Evolutionary conservation across 2,329 filamentous ascomycete genomes (phyloP), one percentile per base, ranked within the genome.

Genomic region (Colletotrichum somersetense): DNA sequence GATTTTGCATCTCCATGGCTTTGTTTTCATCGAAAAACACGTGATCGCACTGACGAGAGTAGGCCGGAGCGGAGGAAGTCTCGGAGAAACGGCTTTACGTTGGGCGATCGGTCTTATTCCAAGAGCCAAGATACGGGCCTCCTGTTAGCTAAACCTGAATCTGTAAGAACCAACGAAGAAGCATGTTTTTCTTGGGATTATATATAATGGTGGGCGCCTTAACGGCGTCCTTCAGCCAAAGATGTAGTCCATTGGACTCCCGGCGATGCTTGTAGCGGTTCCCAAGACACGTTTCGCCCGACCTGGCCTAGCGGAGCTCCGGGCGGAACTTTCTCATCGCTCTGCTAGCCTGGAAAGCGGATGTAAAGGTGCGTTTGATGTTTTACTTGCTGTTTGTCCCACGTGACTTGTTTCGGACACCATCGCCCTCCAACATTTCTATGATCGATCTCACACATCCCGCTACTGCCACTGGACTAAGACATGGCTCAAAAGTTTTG

Each of bases 31-130:
- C 1, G 26, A 23, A 6, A 26, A 35, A 23, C 59, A 62, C 52
- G 59, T 52, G 33, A 52, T 52, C 0, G 12, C 11, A 14, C 12
- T 30, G n/a, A 40, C 14, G n/a, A 20, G 23, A 20, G n/a, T 40
- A 40, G 38, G 14, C 18, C 14, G n/a, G n/a, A 26, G 10, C 30
- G 30, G 8, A 14, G 52, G 77, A n/a, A 30, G 4, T 40, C 23
- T 38, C 5, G 33, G 55, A 44, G 12, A 42, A 58, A 38, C 55
- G 42, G 59, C 8, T 30, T 46, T 40, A 55, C 16, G 46, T 61
- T 53, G 62, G 67, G 30, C 48, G 62, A 67, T 67, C 48, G 33
- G 12, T 8, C 46, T 55, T 35, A 16, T 18, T 48, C 63, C 30
- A 30, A 40, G n/a, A 5, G 12, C 2, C 12, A 1, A 40, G 20